Evolutionary conservation across 2,329 filamentous ascomycete species (phyloP), one percentile per base, ranked within the genome.

Genomic region (Aspergillus ochraceoroseus): DNA sequence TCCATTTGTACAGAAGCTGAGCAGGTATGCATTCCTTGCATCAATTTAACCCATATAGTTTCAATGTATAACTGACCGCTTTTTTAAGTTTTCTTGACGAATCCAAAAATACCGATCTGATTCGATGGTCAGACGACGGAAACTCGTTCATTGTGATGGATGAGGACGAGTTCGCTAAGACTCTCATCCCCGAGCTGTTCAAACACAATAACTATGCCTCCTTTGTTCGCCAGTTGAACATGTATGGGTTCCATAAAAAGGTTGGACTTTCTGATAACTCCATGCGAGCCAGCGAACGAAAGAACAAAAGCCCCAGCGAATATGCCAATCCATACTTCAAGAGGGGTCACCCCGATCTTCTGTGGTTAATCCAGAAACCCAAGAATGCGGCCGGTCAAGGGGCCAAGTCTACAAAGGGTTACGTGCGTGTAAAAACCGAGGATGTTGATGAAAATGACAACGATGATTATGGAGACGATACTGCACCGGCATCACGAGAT

Each of bases 241-340:
- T 79, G 76, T 79, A 79, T 53, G 76, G 76, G 2, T 80, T 79
- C 43, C 76, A 80, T 55, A 80, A 80, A 57, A 83, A 86, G 28
- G 86, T 92, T 3, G 86, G 86, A 3, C 75, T 98, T 12, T 95
- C 89, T 3, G 92, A 98, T 65, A 95, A 95, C 61, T 95, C 89
- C 0, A 94, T 98, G 85, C 85, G 92, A 52, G 89, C 94, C 4
- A 95, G 89, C 61, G 92, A 96, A 68, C 83, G 89, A 47, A 95
- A 95, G 64, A 90, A 90, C 62, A 98, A 98, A 70, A 95, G 88
- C 43, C 92, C 92, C 0, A 96, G 89, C 74, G 92, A 96, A 72
- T 98, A 98, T 64, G 89, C 86, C 53, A 95, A 98, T 63, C 87
- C 87, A 7, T 98, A 89, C 68, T 98, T 98, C 68, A 86, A 88